phyloP scores from a whole-genome alignment of 371 early-diverging fungal genomes.

The Mucor mucedo region DNA sequence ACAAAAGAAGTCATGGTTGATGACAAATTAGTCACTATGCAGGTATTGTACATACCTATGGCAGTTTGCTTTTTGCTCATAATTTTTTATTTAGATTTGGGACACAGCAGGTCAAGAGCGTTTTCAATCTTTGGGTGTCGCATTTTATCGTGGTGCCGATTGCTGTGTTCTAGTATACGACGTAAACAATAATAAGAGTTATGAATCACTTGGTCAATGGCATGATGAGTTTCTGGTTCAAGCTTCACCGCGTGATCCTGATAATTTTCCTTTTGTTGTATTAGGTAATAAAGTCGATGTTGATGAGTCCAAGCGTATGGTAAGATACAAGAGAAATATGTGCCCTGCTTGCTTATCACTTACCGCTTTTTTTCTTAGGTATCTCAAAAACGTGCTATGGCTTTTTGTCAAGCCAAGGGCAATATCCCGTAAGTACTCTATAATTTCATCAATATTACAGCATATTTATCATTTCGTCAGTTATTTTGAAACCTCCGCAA shows the following conservation, averaged over 20 bases:
- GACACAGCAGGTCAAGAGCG: conserved; percentile 97
- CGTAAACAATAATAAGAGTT: conserved; percentile 92
- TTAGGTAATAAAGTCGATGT: conserved; percentile 99
- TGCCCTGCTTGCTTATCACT: neutral
- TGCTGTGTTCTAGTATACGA: conserved; percentile 98
- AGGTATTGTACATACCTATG: conserved; percentile 55
- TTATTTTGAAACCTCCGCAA: conserved; percentile 86
- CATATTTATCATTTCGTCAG: conserved; percentile 11
- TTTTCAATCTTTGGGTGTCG: conserved; percentile 97
- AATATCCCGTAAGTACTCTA: conserved; percentile 72
- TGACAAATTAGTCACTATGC: conserved; percentile 84
- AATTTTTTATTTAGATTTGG: conserved; percentile 68
- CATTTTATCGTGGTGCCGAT: conserved; percentile 98
- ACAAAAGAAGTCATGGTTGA: conserved; percentile 96
- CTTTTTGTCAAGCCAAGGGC: conserved; percentile 95
- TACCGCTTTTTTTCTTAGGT: conserved; percentile 54
- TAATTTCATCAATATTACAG: conserved; percentile 19
- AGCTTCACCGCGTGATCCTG: conserved; percentile 89
- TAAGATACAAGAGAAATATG: conserved; percentile 31
- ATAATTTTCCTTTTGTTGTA: conserved; percentile 96
- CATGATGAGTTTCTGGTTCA: conserved; percentile 96
- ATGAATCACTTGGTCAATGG: conserved; percentile 94
- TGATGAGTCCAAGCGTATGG: conserved; percentile 91
- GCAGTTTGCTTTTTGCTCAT: neutral
- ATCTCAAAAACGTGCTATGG: conserved; percentile 91